Base-by-base conservation (phyloP, 75 land plant genomes). In the Cupressus sempervirens region DNA sequence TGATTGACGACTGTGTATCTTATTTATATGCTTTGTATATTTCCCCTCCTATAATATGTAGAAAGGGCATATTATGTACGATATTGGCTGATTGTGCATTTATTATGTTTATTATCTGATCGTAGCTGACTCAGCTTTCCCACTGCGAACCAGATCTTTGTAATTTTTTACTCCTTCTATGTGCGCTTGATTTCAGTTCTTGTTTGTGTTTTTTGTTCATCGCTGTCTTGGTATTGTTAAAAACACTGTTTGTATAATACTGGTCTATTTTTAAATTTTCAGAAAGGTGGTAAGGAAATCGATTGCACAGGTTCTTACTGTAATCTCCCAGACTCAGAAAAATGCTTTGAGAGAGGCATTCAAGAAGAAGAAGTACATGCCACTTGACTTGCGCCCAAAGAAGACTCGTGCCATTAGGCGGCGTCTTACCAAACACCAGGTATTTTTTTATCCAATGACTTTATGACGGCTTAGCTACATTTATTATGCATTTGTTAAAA, bases 221-320 rank as follows among this genome's bases (percentile, higher is more conserved):
- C n/a, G 23, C 26, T 6, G 26, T 20, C 7, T 6, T 7, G 67
- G 5, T 7, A 56, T 13, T 18, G 4, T 50, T 13, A 18, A 56
- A 56, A 56, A 4, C 62, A 20, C 15, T 56, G 23, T 18, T 5
- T 18, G 20, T 36, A 6, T 40, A 26, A 7, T 4, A 45, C 7
- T 50, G 79, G 20, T 8, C n/a, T 8, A 1, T 4, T 34, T 79
- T 38, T 15, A n/a, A n/a, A 68, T 77, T 82, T 94, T 89, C 95
- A 94, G 96, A 34, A 94, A 94, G 89, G 96, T 94, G 81, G 96
- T 94, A 72, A 91, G 96, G 88, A 86, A 88, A 41, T 93, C 95
- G 0, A 94, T 94, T 36, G 95, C 96, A 7, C 93, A 91, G 88
- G 95, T 94, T 77, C 83, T 93, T 88, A 94, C 96, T 2, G 95